Percentiles rank a stretch among this genome's conserved stretches.
Conservation (phyloP, 1,139 yeast genomes). For the Zygoascus sp. region DNA sequence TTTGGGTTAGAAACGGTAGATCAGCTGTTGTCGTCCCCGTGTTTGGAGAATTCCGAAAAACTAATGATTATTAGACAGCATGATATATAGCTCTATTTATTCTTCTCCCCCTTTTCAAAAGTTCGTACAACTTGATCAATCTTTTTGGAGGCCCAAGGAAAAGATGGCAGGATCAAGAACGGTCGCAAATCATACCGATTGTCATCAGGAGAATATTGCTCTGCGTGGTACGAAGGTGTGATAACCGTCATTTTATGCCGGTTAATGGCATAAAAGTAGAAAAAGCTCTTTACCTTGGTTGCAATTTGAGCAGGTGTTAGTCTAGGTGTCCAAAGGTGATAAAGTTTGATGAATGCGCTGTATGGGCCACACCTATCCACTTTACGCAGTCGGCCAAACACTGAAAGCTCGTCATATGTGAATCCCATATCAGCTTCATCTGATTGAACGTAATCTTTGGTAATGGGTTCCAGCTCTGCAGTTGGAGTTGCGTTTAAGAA, state of each 20-base stretch:
- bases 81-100: not conserved
- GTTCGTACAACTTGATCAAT: conserved; percentile 65
- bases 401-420: conserved; percentile 88
- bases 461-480: conserved; percentile 95
- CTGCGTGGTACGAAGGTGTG: conserved; percentile 97
- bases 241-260: conserved; percentile 95
- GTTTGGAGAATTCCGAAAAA: conserved; percentile 30
- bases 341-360: conserved; percentile 82
- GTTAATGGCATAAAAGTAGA: conserved; percentile 88
- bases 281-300: conserved; percentile 84
- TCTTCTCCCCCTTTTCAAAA: conserved; percentile 18
- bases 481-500: conserved; percentile 92
- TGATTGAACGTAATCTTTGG: conserved; percentile 84
- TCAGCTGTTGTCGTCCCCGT: conserved; percentile 31
- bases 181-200: conserved; percentile 94
- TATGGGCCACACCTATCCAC: conserved; percentile 94
- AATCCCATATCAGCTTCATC: conserved; percentile 98
- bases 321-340: conserved; percentile 88
- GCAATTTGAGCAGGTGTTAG: conserved; percentile 82
- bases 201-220: conserved; percentile 96
- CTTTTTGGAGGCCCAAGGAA: conserved; percentile 84
- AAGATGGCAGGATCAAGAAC: conserved; percentile 84
- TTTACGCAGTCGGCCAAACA: conserved; percentile 88
- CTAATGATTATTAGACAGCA: not conserved
- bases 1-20: conserved; percentile 49